Conservation (phyloP, 306 rosid genomes). For the Quercus variabilis region DNA sequence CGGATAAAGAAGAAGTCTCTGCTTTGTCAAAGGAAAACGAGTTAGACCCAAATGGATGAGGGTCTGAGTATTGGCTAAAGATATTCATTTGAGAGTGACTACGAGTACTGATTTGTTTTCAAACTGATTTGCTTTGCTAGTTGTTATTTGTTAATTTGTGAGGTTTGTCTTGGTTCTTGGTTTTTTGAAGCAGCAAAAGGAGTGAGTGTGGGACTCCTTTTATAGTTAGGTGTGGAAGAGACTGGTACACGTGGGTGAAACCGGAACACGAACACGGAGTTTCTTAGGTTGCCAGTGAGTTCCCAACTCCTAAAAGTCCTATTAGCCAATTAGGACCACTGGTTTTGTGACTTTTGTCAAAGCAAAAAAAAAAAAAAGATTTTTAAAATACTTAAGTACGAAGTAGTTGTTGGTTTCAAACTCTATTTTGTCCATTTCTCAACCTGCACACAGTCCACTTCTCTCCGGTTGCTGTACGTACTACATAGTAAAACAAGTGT, state of each 20-base stretch:
- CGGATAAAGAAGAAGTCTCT: conserved; percentile 13
- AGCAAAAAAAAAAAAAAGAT: no score
- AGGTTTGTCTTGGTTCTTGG: background rate
- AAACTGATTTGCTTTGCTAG: background rate
- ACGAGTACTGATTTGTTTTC: background rate
- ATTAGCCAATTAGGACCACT: no score
- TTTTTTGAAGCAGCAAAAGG: no score
- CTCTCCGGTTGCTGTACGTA: background rate
- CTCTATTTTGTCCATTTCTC: no score
- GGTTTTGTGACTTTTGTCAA: no score
- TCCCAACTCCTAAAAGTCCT: no score
- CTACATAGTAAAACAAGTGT: background rate
- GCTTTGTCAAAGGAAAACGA: background rate
- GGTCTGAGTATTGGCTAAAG: conserved; percentile 8
- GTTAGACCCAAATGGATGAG: background rate
- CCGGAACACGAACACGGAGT: no score
- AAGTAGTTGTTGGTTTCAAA: no score
- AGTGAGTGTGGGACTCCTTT: background rate
- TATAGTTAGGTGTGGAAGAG: background rate
- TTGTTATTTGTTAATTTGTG: background rate
- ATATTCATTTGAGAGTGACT: conserved; percentile 13
- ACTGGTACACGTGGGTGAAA: no score
- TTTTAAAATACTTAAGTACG: no score
- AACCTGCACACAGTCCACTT: background rate
- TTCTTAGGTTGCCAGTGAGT: no score